These are phyloP conservation scores for Lodderomyces elongisporus DNA, from an alignment of 1,139 yeast genomes.

Conservation along the genomic window DNA sequence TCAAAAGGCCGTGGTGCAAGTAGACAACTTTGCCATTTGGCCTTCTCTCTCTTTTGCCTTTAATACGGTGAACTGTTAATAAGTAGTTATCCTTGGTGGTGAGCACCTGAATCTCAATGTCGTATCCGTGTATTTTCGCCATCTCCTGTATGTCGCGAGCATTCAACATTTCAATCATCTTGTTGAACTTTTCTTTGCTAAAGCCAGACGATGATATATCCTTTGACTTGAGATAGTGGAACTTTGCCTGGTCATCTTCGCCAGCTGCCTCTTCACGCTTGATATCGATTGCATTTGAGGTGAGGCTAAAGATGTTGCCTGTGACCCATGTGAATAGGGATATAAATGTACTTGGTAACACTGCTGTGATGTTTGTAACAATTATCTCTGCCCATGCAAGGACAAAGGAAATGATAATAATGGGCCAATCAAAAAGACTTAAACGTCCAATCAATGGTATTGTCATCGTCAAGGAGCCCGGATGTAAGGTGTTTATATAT, in stretches of 20 bases:
- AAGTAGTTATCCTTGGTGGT: slow-evolving; percentile 37
- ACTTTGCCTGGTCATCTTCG: background rate
- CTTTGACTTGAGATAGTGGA: slow-evolving; percentile 8
- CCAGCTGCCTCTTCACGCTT: slow-evolving; percentile 6
- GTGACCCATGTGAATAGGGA: slow-evolving; percentile 25
- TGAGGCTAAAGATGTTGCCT: slow-evolving; percentile 24
- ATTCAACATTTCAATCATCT: slow-evolving; percentile 30
- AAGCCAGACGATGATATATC: slow-evolving; percentile 11
- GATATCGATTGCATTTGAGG: slow-evolving; percentile 25
- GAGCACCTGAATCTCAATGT: slow-evolving; percentile 34
- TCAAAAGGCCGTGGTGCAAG: slow-evolving; percentile 85
- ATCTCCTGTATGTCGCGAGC: slow-evolving; percentile 30
- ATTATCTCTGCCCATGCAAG: slow-evolving; percentile 41
- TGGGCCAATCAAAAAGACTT: slow-evolving; percentile 32
- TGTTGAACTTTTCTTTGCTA: slow-evolving; percentile 20
- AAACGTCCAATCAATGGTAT: slow-evolving; percentile 37
- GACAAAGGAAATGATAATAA: slow-evolving; percentile 29
- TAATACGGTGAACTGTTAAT: slow-evolving; percentile 31
- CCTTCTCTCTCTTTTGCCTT: slow-evolving; percentile 9
- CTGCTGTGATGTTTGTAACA: slow-evolving; percentile 27
- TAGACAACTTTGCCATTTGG: slow-evolving; percentile 54
- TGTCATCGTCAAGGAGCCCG: slow-evolving; percentile 20
- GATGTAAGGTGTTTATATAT: too few relatives aligned
- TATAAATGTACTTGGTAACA: slow-evolving; percentile 32
- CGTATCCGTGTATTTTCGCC: slow-evolving; percentile 37